These are phyloP conservation scores for Ophiosphaerella korrae DNA, from an alignment of 2,329 filamentous ascomycete species.

Conservation along the genomic window DNA sequence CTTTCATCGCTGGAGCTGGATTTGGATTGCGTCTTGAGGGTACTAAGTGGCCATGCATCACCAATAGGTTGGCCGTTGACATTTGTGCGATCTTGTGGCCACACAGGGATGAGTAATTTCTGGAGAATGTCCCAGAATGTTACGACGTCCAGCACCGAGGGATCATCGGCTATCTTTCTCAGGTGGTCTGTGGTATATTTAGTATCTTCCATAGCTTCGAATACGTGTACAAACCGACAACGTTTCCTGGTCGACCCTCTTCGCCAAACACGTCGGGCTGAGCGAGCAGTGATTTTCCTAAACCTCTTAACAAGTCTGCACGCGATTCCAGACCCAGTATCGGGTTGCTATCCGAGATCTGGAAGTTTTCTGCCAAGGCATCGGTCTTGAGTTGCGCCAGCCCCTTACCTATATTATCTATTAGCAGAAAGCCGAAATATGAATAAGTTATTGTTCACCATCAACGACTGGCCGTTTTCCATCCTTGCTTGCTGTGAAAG, in stretches of 20 bases:
- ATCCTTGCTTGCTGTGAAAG: conserved; percentile 75
- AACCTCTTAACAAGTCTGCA: conserved; percentile 73
- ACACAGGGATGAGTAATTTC: conserved; percentile 81
- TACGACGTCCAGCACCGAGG: conserved; percentile 66
- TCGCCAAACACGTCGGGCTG: conserved; percentile 75
- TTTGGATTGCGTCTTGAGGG: conserved; percentile 69
- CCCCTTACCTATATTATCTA: conserved; percentile 53
- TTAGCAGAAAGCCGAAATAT: not conserved
- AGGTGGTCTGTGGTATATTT: conserved; percentile 18
- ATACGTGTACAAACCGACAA: conserved; percentile 71
- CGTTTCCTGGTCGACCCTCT: conserved; percentile 83
- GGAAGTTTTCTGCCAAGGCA: conserved; percentile 75
- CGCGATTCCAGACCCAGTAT: conserved; percentile 80
- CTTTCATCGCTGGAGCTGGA: conserved; percentile 40
- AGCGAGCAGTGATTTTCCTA: conserved; percentile 76
- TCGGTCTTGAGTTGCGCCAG: conserved; percentile 74
- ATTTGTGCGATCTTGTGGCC: conserved; percentile 82
- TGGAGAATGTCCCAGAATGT: conserved; percentile 89
- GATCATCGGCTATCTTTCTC: conserved; percentile 20
- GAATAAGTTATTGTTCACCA: conserved; percentile 66
- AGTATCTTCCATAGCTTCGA: not conserved
- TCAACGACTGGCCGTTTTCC: conserved; percentile 69
- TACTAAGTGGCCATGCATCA: conserved; percentile 87
- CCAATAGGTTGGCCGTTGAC: conserved; percentile 84
- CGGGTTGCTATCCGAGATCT: conserved; percentile 77